Conservation (phyloP, 2,329 filamentous ascomycete species). For the Sarocladium oryzae region DNA sequence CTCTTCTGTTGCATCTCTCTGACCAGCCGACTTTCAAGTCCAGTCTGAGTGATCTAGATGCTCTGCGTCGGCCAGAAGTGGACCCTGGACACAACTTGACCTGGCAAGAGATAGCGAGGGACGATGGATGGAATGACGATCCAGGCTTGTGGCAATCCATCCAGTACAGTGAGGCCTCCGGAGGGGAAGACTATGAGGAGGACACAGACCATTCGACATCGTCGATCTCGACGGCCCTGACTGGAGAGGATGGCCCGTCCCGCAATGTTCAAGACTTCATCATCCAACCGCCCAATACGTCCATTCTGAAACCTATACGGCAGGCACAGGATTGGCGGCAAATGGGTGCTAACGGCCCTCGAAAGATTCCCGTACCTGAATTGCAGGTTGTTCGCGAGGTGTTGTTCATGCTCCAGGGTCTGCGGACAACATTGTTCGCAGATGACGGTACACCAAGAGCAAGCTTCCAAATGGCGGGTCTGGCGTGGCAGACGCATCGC, state of each 20-base stretch:
- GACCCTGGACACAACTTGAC: constrained; percentile 47
- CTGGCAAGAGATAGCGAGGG: constrained; percentile 73
- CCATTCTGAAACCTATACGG: constrained; percentile 23
- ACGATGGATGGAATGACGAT: constrained; percentile 63
- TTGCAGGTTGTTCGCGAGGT: constrained; percentile 68
- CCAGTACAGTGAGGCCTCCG: constrained; percentile 62
- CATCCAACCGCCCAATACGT: constrained; percentile 25
- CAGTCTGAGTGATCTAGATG: constrained; percentile 55
- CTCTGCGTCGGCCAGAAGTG: constrained; percentile 36
- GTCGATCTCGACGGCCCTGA: constrained; percentile 26
- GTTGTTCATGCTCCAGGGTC: constrained; percentile 77
- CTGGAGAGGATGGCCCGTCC: constrained; percentile 20
- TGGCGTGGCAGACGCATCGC: constrained; percentile 44
- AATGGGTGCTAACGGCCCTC: constrained; percentile 11
- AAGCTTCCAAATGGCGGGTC: constrained; percentile 39
- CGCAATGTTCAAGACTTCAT: constrained; percentile 21
- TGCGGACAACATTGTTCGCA: constrained; percentile 67
- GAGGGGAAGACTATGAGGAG: constrained; percentile 38
- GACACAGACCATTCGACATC: constrained; percentile 26
- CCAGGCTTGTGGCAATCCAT: constrained; percentile 63
- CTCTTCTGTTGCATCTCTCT: constrained; percentile 73
- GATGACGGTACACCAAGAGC: constrained; percentile 30
- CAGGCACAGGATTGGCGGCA: constrained; percentile 28
- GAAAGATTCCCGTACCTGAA: constrained; percentile 55
- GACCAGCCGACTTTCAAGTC: constrained; percentile 71